Percentiles rank a stretch among this genome's conserved stretches.
Conservation (phyloP, 345 rosid species). For the Hypericum perforatum region DNA sequence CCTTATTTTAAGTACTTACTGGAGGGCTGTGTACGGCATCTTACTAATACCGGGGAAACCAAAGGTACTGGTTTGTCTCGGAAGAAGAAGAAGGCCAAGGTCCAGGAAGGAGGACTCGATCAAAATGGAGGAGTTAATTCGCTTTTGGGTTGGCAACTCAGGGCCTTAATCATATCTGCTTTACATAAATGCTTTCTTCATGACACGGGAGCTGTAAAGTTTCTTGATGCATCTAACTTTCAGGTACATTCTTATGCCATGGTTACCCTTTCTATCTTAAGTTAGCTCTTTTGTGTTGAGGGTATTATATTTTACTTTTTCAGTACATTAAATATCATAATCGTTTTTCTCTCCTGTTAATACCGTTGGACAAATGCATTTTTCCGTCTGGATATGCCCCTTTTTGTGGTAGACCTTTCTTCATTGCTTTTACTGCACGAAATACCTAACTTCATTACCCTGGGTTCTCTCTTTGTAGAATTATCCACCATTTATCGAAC, state of each 20-base stretch:
- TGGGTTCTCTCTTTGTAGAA: no score
- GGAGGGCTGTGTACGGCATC: constrained; percentile 53
- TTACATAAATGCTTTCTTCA: constrained; percentile 71
- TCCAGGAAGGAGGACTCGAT: constrained; percentile 31
- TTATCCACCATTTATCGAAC: no score
- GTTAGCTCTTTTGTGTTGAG: neutral
- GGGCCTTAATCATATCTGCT: constrained; percentile 62
- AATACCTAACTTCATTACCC: no score
- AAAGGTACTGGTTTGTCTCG: constrained; percentile 28
- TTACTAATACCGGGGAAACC: constrained; percentile 30
- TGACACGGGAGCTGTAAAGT: constrained; percentile 66
- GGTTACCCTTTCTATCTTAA: neutral
- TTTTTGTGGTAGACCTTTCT: no score
- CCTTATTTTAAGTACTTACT: constrained; percentile 79
- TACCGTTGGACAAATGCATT: no score
- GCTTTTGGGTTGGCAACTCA: constrained; percentile 68
- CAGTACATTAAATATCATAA: no score
- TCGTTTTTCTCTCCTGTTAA: no score
- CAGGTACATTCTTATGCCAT: constrained; percentile 31
- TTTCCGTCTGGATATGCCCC: no score
- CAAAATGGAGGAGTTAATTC: constrained; percentile 16
- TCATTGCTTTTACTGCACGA: no score
- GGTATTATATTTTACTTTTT: no score
- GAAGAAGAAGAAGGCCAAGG: constrained; percentile 78
- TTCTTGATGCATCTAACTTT: constrained; percentile 73